Evolutionary conservation across 345 rosid genomes (phyloP).

Genomic region (Linum tenue): DNA sequence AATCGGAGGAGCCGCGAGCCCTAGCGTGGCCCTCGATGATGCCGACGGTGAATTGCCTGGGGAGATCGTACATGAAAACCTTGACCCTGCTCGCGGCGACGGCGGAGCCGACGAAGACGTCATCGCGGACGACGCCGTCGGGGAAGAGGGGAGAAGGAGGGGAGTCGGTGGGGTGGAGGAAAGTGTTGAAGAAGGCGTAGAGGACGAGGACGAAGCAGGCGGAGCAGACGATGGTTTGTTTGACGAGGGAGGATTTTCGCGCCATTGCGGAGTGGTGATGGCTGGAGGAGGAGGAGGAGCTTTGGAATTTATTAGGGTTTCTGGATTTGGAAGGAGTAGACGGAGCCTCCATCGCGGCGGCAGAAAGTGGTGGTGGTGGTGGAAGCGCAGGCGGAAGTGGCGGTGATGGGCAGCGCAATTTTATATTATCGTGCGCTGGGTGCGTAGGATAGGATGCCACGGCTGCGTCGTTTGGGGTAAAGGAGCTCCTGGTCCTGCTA

Average conservation of each 20-base stretch:
- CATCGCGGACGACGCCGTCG: background rate
- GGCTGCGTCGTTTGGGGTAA: background rate
- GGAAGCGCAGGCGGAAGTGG: background rate
- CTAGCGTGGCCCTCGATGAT: slow-evolving; percentile 63
- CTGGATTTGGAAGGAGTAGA: too few species aligned
- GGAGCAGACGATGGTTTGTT: slow-evolving; percentile 38
- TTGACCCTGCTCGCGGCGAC: slow-evolving; percentile 22
- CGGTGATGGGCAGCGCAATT: background rate
- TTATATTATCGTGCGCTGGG: background rate
- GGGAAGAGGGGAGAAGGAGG: slow-evolving; percentile 16
- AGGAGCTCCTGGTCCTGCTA: background rate
- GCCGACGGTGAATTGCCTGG: slow-evolving; percentile 65
- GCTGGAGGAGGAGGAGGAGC: background rate
- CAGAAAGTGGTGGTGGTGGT: background rate
- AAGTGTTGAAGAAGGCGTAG: slow-evolving; percentile 58
- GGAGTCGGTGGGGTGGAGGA: slow-evolving; percentile 32
- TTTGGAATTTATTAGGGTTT: too few species aligned
- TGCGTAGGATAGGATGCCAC: background rate
- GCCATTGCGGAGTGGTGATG: slow-evolving; percentile 26
- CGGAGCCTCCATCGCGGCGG: background rate
- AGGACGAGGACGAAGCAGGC: slow-evolving; percentile 44
- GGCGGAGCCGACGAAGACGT: background rate
- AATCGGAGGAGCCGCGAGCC: slow-evolving; percentile 61
- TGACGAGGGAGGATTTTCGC: slow-evolving; percentile 74
- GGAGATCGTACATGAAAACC: slow-evolving; percentile 81